A percentile compares a stretch with the other conserved stretches of the same genome.
These are phyloP conservation scores for Ochetophila trinervis DNA, from an alignment of 306 rosid genomes.

Conservation along the genomic window DNA sequence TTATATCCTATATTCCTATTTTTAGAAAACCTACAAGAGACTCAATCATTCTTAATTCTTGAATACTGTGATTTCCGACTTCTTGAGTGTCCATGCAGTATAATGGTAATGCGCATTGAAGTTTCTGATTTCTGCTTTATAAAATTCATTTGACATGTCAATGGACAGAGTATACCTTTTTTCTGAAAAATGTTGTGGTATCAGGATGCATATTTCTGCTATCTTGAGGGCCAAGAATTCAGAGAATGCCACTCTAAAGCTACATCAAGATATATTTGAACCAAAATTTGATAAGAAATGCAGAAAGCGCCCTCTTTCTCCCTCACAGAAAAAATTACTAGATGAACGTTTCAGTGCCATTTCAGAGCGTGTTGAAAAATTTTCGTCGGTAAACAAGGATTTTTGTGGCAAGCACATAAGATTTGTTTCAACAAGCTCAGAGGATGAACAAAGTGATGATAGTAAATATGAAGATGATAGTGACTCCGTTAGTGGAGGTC, in stretches of 20 bases:
- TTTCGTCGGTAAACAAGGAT: constrained; percentile 47
- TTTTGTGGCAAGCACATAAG: constrained; percentile 68
- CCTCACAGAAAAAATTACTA: constrained; percentile 46
- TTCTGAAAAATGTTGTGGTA: constrained; percentile 9
- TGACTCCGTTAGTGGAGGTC: constrained; percentile 19
- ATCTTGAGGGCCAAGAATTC: constrained; percentile 46
- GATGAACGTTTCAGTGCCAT: constrained; percentile 65
- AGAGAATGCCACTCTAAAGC: constrained; percentile 35
- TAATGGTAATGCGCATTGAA: not conserved
- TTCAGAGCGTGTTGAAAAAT: constrained; percentile 72
- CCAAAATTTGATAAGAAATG: constrained; percentile 20
- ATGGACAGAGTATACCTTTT: constrained; percentile 4
- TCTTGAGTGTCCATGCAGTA: not conserved
- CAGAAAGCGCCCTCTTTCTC: constrained; percentile 35
- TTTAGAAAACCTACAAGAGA: not conserved
- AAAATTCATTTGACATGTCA: not conserved
- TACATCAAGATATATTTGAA: constrained; percentile 25
- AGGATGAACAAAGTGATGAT: constrained; percentile 47
- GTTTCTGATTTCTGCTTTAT: not conserved
- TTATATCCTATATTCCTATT: not conserved
- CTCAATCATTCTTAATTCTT: not conserved
- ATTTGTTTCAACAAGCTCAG: constrained; percentile 69
- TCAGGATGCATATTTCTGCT: constrained; percentile 53
- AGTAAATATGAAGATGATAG: constrained; percentile 31
- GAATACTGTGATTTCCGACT: not conserved